phyloP scores from a whole-genome alignment of 495 filamentous ascomycete species.

The Xylaria cubensis region DNA sequence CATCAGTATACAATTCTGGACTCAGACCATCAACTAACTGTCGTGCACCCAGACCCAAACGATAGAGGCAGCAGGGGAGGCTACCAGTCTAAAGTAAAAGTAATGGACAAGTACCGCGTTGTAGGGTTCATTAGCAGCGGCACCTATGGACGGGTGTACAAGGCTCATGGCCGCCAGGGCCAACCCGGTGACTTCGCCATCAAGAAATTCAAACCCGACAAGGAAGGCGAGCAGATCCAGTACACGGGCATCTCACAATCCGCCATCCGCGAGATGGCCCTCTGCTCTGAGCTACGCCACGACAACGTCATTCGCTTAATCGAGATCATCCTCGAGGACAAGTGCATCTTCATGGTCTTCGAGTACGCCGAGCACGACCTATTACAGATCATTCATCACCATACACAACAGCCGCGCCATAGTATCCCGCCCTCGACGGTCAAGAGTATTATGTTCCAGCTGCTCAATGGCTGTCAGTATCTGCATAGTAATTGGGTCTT shows the following conservation, averaged over 20 bases:
- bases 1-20: not conserved
- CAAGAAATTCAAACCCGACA: conserved; percentile 99
- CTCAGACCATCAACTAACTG: not conserved
- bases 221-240: conserved; percentile 91
- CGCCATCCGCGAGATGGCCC: conserved; percentile 96
- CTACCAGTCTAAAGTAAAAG: conserved; percentile 86
- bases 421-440: conserved; percentile 88
- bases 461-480: conserved; percentile 92
- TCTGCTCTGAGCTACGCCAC: conserved; percentile 92
- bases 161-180: conserved; percentile 79
- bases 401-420: conserved; percentile 84
- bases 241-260: conserved; percentile 99
- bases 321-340: conserved; percentile 97
- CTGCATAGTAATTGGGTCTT: conserved; percentile 97
- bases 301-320: conserved; percentile 88
- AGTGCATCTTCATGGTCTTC: conserved; percentile 99
- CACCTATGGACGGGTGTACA: conserved; percentile 99
- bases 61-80: conserved; percentile 55
- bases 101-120: conserved; percentile 91
- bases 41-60: conserved; percentile 48
- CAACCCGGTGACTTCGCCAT: conserved; percentile 86
- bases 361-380: conserved; percentile 98
- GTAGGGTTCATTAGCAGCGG: conserved; percentile 98
- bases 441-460: conserved; percentile 91
- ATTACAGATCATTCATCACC: conserved; percentile 97